Base-by-base conservation (phyloP, 78 protist genomes). In the Parvularia atlantis region DNA sequence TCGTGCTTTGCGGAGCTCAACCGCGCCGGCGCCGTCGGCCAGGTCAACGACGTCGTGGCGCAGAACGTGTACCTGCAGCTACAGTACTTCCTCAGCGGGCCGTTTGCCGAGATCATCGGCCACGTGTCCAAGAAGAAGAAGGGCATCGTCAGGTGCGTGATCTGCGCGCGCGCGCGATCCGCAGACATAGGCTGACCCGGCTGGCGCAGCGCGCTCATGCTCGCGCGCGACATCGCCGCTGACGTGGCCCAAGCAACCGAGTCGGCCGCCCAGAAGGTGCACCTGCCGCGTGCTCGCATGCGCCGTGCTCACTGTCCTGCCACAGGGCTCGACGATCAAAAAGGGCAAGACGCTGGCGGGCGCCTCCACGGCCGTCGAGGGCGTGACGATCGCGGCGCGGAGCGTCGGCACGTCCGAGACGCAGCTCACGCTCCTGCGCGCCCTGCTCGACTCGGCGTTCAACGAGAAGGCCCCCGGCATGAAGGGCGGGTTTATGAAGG, bases 101-200 rank as follows among this genome's bases (percentile, higher is more conserved):
- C 41, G 6, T 46, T 89, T 28, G 41, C 78, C 36, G 91, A 87
- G 22, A 33, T 87, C 44, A 70, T 84, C 22, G 57, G 75, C 41
- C 59, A 59, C 33, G 65, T 69, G 36, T 50, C 69, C 67, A 78
- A 84, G 76, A 60, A 75, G 26, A 81, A 87, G 31, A 84, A 85
- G 77, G 53, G 61, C 31, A 76, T 37, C 58, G 2, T 2, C 17
- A 44, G 19, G 71, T 66, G 71, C 30, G 71, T 39, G 17, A n/a
- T n/a, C n/a, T n/a, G n/a, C n/a, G n/a, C n/a, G 2, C 80, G 57
- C 81, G 83, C 60, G 43, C 52, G 24, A 57, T 80, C 26, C 44
- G 74, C n/a, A 80, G 74, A n/a, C 86, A 85, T 67, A 80, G 90
- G 90, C 30, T 57, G 28, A 64, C 39, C 43, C 85, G 89, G 6